Percentiles rank a stretch among this genome's conserved stretches.
These are phyloP conservation scores for Cryoendolithus antarcticus DNA, from an alignment of 2,329 filamentous ascomycete species.

Conservation along the genomic window DNA sequence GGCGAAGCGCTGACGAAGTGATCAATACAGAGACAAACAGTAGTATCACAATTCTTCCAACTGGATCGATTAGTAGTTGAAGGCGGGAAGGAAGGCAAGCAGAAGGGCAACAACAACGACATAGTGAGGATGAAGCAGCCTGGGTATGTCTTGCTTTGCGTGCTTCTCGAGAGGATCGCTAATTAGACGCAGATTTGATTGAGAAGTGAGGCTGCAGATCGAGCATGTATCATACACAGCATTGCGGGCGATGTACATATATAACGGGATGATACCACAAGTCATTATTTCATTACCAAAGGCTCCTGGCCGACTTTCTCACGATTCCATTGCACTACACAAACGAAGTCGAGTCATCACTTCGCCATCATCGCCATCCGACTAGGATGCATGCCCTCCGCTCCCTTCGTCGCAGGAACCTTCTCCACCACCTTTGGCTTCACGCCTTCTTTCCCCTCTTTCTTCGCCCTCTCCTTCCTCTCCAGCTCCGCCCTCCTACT, in stretches of 20 bases:
- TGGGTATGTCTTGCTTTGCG: slow-evolving; percentile 43
- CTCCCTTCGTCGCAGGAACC: slow-evolving; percentile 6
- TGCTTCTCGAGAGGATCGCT: too few relatives aligned
- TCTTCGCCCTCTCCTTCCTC: slow-evolving; percentile 31
- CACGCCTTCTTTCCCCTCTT: slow-evolving; percentile 19
- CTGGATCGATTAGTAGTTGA: slow-evolving; percentile 86
- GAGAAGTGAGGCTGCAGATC: too few relatives aligned
- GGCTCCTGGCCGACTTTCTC: too few relatives aligned
- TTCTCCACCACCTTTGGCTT: slow-evolving; percentile 6
- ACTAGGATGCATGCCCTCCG: slow-evolving; percentile 23
- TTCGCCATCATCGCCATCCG: slow-evolving; percentile 16
- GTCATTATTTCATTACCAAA: too few relatives aligned
- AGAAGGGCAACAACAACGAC: slow-evolving; percentile 52
- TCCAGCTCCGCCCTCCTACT: slow-evolving; percentile 39
- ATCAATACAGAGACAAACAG: slow-evolving; percentile 70
- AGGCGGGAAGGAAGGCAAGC: slow-evolving; percentile 66
- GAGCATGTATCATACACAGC: too few relatives aligned
- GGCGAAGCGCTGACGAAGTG: slow-evolving; percentile 24
- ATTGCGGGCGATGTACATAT: too few relatives aligned
- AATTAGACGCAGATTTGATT: too few relatives aligned
- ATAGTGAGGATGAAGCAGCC: slow-evolving; percentile 67
- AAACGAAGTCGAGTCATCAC: not conserved
- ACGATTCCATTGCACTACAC: too few relatives aligned
- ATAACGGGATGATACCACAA: too few relatives aligned
- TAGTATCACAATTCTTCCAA: slow-evolving; percentile 91